Evolutionary conservation across 495 filamentous ascomycete genomes (phyloP).

Genomic region (Cairneyella variabilis): DNA sequence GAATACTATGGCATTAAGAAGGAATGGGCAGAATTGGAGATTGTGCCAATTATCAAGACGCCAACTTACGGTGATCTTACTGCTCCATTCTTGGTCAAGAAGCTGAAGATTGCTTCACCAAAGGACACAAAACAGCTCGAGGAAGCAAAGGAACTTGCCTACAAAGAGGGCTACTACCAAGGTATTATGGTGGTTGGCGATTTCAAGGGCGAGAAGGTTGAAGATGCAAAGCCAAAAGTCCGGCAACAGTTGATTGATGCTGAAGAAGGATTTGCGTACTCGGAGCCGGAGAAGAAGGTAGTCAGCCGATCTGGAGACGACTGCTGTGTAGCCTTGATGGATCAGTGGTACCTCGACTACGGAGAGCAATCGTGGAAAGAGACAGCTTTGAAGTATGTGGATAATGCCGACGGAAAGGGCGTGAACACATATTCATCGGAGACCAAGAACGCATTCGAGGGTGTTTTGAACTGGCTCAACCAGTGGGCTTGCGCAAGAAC

Average conservation of each 20-base stretch:
- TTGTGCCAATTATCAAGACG: constrained; percentile 84
- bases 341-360: constrained; percentile 97
- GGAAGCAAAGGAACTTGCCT: constrained; percentile 93
- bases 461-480: constrained; percentile 83
- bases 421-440: constrained; percentile 77
- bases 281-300: constrained; percentile 86
- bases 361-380: constrained; percentile 81
- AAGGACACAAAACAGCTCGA: constrained; percentile 88
- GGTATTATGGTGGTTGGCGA: constrained; percentile 87
- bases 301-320: constrained; percentile 82
- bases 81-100: constrained; percentile 78
- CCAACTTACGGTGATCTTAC: constrained; percentile 83
- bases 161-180: constrained; percentile 97
- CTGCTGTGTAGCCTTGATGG: constrained; percentile 87
- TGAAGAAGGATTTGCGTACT: constrained; percentile 84
- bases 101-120: constrained; percentile 93
- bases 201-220: constrained; percentile 82
- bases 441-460: constrained; percentile 78
- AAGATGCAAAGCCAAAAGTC: constrained; percentile 82
- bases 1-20: constrained; percentile 96
- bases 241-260: constrained; percentile 71
- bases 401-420: constrained; percentile 53
- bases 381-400: constrained; percentile 67
- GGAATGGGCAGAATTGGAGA: constrained; percentile 91
- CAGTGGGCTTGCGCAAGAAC: constrained; percentile 93